Base-by-base conservation (phyloP, 345 rosid genomes). In the Euphorbia pulcherrima region DNA sequence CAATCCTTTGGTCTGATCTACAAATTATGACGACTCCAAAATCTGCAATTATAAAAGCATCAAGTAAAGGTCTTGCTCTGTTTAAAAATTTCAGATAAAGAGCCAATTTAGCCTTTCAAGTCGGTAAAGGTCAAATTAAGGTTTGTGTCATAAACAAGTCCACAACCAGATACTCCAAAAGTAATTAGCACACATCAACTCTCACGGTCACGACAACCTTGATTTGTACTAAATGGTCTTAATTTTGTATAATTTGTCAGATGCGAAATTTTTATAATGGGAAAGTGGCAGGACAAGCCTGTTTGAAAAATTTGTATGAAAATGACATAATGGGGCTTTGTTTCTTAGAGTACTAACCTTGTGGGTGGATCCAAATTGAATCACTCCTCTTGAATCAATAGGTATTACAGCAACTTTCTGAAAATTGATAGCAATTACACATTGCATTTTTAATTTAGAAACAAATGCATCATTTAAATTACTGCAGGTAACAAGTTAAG, bases 391-490 rank as follows among this genome's bases (percentile, higher is more conserved):
- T 10, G 87, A 75, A 79, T 82, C 84, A 60, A 85, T 72, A 4
- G 96, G 81, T 67, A 91, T 79, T 53, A 88, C 77, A 53, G 88
- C 87, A 59, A 91, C 74, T n/a, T 95, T 89, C 99, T 93, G 90
- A 74, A 68, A 66, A 79, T 69, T 71, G 35, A 70, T 13, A 62
- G 51, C 73, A 47, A 67, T 26, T 59, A 62, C 41, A n/a, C n/a
- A 21, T 28, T 60, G 8, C 56, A 30, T 2, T 6, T 58, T 9
- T 61, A 26, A 47, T 18, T n/a, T n/a, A n/a, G n/a, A n/a, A n/a
- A n/a, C n/a, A n/a, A n/a, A n/a, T n/a, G n/a, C n/a, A n/a, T n/a
- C n/a, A n/a, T n/a, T n/a, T n/a, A n/a, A n/a, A n/a, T n/a, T n/a
- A 37, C 26, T 6, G 50, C 39, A 35, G n/a, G 10, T n/a, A 69